Base-by-base conservation (phyloP, 176 grass and related monocot genomes). In the Eleusine indica region DNA sequence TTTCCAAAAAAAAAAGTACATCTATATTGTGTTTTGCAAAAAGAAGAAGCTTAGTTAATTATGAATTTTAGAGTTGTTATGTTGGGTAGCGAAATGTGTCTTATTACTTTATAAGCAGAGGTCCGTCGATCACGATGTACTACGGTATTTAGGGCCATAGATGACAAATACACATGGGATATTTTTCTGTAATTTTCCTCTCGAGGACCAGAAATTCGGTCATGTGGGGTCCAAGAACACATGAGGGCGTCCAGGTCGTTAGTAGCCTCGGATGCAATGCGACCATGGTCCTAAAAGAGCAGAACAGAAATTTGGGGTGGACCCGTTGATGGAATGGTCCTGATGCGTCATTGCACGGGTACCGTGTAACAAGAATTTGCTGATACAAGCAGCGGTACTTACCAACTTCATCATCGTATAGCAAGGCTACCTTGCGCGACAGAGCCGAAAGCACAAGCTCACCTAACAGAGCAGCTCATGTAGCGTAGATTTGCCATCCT, bases 201-300 rank as follows among this genome's bases (percentile, higher is more conserved):
- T 16, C 3, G 14, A 25, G 74, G 53, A 70, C 25, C 39, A 75
- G 46, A 75, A 54, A 35, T 35, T 30, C 4, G 21, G 40, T 30
- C 49, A 69, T 4, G 16, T 18, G 62, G 73, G 73, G 49, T 67
- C 47, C 47, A 54, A 0, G 60, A 10, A 0, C 43, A 7, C 21
- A 39, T 29, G 21, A 61, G 11, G 39, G 1, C 32, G 16, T 48
- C 39, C 8, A 77, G 82, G 70, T 80, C 82, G 70, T 89, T 80
- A 80, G 32, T 66, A 80, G 70, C 76, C 41, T 75, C 70, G 51
- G 81, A 80, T 42, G 43, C 80, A 71, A 22, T 22, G 22, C 75
- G 53, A 21, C 43, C 43, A 43, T 85, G 77, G 76, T 80, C 76
- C 76, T 65, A 28, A 74, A 58, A 48, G 39, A 13, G 52, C 44